Base-by-base conservation (phyloP, 2,329 filamentous ascomycete species). In the Coleophoma cylindrospora region DNA sequence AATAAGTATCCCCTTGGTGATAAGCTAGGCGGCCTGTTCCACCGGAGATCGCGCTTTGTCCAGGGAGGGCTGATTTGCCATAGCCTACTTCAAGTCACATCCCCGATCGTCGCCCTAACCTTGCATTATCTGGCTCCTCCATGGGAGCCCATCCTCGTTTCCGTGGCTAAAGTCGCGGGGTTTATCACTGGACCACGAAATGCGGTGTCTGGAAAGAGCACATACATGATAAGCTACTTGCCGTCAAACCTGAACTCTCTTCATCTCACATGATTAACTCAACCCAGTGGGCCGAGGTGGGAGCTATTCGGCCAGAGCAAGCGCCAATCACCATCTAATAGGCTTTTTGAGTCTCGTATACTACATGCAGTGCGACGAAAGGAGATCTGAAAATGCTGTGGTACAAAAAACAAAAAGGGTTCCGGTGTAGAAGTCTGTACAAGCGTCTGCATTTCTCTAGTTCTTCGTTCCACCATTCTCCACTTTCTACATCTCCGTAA, bases 321-420 rank as follows among this genome's bases (percentile, higher is more conserved):
- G 19, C n/a, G n/a, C 41, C 21, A 44, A 15, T 9, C 41, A 38
- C 19, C 21, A 47, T 57, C 54, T 57, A 58, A 38, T 38, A n/a
- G 36, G 56, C 51, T 53, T 51, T 58, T 17, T 27, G 27, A 27
- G 27, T 8, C 61, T 52, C 57, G 56, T 60, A 62, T 64, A 61
- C 60, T 64, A 64, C 62, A 63, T 59, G 56, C 60, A 58, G 48
- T 55, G 51, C 53, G 52, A 51, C 54, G 51, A 57, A 59, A 54
- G 49, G 51, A 51, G 54, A 58, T 52, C 52, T 55, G 45, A 55
- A 21, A 46, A 49, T 60, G 58, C 58, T 46, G 53, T 53, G 49
- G 53, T 59, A 60, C 60, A 62, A 60, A 54, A 61, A 59, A 27
- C 27, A 27, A 54, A 57, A 51, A 48, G 46, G 50, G 44, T 48